These are phyloP conservation scores for Elongisporangium undulatum DNA, from an alignment of 352 stramenopile genomes.

Conservation along the genomic window DNA sequence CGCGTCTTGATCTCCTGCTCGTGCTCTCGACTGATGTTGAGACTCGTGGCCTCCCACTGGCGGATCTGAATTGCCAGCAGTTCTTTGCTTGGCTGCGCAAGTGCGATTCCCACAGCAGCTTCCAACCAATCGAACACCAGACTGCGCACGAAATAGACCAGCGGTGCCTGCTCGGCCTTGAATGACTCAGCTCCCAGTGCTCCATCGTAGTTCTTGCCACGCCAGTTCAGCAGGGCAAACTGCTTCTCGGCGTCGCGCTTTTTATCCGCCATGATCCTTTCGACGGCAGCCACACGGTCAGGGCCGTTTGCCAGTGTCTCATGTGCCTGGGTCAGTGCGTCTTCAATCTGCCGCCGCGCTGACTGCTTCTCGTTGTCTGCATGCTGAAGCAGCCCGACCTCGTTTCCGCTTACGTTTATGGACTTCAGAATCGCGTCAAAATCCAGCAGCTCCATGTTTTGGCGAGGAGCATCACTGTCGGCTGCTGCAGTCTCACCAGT, in stretches of 20 bases:
- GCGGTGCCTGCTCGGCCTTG: constrained; percentile 15
- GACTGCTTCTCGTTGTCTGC: constrained; percentile 20
- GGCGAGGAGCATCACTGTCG: background rate
- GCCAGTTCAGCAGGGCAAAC: constrained; percentile 2
- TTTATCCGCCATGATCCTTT: constrained; percentile 19
- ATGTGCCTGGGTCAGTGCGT: constrained; percentile 25
- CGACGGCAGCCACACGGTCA: constrained; percentile 14
- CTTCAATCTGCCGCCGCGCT: constrained; percentile 12
- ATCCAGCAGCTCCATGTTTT: constrained; percentile 9
- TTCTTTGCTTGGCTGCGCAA: constrained; percentile 16
- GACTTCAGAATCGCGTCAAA: constrained; percentile 35
- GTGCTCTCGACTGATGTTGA: constrained; percentile 14
- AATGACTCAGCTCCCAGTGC: constrained; percentile 39
- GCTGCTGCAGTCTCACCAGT: constrained; percentile 4
- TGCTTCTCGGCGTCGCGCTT: constrained; percentile 21
- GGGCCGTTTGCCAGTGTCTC: constrained; percentile 14
- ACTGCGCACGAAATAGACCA: constrained; percentile 33
- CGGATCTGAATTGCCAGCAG: constrained; percentile 25
- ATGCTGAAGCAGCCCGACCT: constrained; percentile 21
- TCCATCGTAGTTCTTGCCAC: constrained; percentile 19
- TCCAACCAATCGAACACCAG: constrained; percentile 44
- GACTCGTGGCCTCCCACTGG: constrained; percentile 17
- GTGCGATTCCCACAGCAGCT: constrained; percentile 12
- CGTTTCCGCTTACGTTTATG: constrained; percentile 26
- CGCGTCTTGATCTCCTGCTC: constrained; percentile 4